These are phyloP conservation scores for Fusarium decemcellulare DNA, from an alignment of 2,329 filamentous ascomycete species.

Conservation along the genomic window DNA sequence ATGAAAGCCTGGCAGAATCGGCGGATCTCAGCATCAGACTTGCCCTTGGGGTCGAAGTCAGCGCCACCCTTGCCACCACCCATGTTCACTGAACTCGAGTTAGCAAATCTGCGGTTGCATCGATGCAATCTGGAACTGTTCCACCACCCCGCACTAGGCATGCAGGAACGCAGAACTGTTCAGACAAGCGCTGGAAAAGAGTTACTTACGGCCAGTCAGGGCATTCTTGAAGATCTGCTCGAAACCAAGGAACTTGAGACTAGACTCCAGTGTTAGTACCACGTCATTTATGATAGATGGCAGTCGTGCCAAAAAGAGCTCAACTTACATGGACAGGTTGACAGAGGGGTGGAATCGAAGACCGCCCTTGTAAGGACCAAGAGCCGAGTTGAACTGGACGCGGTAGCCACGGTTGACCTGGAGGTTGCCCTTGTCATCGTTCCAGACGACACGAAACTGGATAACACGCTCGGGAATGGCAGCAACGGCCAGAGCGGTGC, in stretches of 20 bases:
- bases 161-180: slow-evolving; percentile 27
- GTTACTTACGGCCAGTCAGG: slow-evolving; percentile 85
- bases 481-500: slow-evolving; percentile 88
- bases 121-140: slow-evolving; percentile 1
- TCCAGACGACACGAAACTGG: slow-evolving; percentile 98
- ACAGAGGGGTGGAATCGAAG: slow-evolving; percentile 94
- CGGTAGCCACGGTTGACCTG: slow-evolving; percentile 96
- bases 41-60: slow-evolving; percentile 99
- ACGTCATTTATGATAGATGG: background rate
- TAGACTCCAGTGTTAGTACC: slow-evolving; percentile 33
- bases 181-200: background rate
- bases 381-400: slow-evolving; percentile 98
- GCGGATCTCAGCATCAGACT: slow-evolving; percentile 96
- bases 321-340: slow-evolving; percentile 75
- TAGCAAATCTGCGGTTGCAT: slow-evolving; percentile 24
- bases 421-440: slow-evolving; percentile 89
- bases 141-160: slow-evolving; percentile 21
- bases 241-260: slow-evolving; percentile 96
- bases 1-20: slow-evolving; percentile 98
- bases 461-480: slow-evolving; percentile 95
- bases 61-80: slow-evolving; percentile 98
- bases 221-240: slow-evolving; percentile 99
- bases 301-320: background rate
- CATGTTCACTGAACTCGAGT: slow-evolving; percentile 69
- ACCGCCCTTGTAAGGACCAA: slow-evolving; percentile 98